Evolutionary conservation across 75 land plant species (phyloP).

Genomic region (Larix kaempferi): DNA sequence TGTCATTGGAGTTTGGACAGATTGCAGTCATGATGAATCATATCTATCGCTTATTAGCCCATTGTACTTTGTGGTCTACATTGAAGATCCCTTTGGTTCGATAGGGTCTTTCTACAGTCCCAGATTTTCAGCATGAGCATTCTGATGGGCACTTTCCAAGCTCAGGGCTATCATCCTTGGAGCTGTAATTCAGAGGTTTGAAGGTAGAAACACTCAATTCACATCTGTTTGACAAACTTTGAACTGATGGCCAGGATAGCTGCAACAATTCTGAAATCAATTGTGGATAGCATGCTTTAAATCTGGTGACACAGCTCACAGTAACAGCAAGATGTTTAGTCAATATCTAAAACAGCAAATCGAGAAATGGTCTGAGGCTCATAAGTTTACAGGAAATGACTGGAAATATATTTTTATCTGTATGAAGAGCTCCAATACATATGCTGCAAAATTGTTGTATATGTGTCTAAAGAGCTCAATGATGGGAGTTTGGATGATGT

Average conservation of each 20-base stretch:
- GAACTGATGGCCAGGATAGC: constrained; percentile 26
- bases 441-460: constrained; percentile 64
- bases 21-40: too few species aligned
- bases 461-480: constrained; percentile 18
- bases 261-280: constrained; percentile 43
- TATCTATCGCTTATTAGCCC: too few species aligned
- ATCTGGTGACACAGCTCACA: constrained; percentile 7
- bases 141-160: too few species aligned
- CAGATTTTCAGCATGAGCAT: too few species aligned
- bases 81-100: too few species aligned
- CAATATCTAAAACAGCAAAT: constrained; percentile 16
- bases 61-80: too few species aligned
- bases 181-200: too few species aligned
- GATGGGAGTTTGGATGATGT: too few species aligned
- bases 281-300: constrained; percentile 38
- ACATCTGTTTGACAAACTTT: neutral
- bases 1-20: too few species aligned
- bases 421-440: constrained; percentile 47
- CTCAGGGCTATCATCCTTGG: too few species aligned
- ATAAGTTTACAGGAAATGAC: constrained; percentile 11
- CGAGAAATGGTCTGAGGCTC: constrained; percentile 1
- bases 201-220: too few species aligned
- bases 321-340: neutral
- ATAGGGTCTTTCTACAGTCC: too few species aligned
- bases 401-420: constrained; percentile 24